These are phyloP conservation scores for Pythium apleroticum DNA, from an alignment of 352 stramenopile species.

Conservation along the genomic window DNA sequence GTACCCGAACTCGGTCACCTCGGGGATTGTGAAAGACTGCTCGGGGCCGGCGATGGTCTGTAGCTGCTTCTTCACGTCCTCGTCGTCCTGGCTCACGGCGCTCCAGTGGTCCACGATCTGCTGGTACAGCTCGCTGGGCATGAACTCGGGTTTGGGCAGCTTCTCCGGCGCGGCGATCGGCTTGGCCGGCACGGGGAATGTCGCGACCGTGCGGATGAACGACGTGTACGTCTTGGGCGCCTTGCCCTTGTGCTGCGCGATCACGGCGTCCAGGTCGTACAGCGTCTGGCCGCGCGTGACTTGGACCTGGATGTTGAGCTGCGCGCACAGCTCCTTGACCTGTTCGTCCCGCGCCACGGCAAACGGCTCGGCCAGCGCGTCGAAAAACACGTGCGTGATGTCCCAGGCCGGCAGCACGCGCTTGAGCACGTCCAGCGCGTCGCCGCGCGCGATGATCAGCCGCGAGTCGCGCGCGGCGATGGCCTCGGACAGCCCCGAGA, in stretches of 20 bases:
- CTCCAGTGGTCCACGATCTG: conserved; percentile 59
- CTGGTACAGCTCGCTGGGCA: conserved; percentile 61
- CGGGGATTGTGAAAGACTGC: conserved; percentile 61
- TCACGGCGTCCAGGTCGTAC: conserved; percentile 67
- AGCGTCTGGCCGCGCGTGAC: conserved; percentile 66
- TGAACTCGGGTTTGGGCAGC: conserved; percentile 35
- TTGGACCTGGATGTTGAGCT: conserved; percentile 68
- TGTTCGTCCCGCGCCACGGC: conserved; percentile 76
- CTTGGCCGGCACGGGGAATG: conserved; percentile 48
- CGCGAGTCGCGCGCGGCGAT: conserved; percentile 62
- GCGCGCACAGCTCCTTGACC: conserved; percentile 50
- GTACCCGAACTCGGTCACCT: conserved; percentile 68
- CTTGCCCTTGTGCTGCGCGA: conserved; percentile 49
- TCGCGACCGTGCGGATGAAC: conserved; percentile 56
- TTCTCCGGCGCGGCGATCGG: conserved; percentile 51
- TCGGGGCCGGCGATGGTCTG: conserved; percentile 52
- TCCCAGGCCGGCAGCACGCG: conserved; percentile 81
- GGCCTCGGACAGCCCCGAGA: conserved; percentile 77
- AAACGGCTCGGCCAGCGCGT: conserved; percentile 91
- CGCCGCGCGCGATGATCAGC: conserved; percentile 73
- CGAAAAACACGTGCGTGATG: conserved; percentile 91
- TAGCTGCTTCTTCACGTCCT: conserved; percentile 35
- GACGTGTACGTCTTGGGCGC: conserved; percentile 79
- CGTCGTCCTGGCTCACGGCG: conserved; percentile 25
- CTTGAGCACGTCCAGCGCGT: conserved; percentile 78